Base-by-base conservation (phyloP, 192 early-diverging fungal genomes). In the Backusella morwellensis region DNA sequence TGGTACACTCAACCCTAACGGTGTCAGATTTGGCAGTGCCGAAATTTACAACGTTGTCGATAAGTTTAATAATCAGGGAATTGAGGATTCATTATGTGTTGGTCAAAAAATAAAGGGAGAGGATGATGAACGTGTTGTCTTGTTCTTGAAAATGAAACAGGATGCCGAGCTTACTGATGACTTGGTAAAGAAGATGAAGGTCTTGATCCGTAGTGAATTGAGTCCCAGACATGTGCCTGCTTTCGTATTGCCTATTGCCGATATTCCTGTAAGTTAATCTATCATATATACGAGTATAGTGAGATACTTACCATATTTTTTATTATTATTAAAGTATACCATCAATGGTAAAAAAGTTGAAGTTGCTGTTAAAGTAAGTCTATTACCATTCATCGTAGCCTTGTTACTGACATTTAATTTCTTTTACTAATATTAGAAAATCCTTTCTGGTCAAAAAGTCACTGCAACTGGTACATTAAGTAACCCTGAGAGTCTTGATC, bases 341-440 rank as follows among this genome's bases (percentile, higher is more conserved):
- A 86, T 95, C 73, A 98, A 95, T 66, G 97, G 98, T 47, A 99
- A 99, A 78, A 98, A 98, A 84, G 96, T 98, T 12, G 98, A 99
- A 82, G 91, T 99, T 38, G 97, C 96, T 1, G 96, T 99, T 67
- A 99, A 98, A 77, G 80, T 82, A 82, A 52, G 67, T 75, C 82
- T 14, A 52, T 35, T 40, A 19, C 14, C 41, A 23, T 63, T 32
- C 17, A 21, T 47, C 21, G 6, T 32, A 63, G 26, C 11, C 8
- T 4, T 29, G 21, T 14, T 63, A 63, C 56, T 63, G 26, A 63
- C 56, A 63, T 29, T 63, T 63, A 63, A 85, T 44, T 81, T 75
- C 6, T 79, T 68, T 34, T 73, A 80, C n/a, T 82, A 86, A 63
- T 8, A 36, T 44, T 74, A 82, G 82, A 88, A 75, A 84, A 97